These are phyloP conservation scores for Trichoderma afroharzianum DNA, from an alignment of 2,329 filamentous ascomycete genomes.

Conservation along the genomic window DNA sequence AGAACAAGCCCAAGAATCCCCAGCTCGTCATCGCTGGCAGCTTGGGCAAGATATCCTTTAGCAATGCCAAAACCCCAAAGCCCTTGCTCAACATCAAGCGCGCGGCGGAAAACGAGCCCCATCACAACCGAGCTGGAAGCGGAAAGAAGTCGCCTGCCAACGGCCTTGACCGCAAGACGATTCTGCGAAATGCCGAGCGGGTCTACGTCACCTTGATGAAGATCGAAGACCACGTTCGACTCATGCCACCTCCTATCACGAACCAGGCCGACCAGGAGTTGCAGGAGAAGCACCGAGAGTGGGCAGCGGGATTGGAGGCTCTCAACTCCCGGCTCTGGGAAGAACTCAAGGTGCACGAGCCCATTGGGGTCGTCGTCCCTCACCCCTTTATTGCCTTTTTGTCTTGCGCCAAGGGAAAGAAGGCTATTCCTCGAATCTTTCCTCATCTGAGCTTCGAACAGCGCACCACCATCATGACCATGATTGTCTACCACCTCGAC, in stretches of 20 bases:
- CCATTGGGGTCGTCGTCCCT: constrained; percentile 69
- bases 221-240: constrained; percentile 88
- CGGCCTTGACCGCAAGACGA: constrained; percentile 75
- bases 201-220: constrained; percentile 88
- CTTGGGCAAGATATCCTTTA: constrained; percentile 96
- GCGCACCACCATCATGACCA: constrained; percentile 89
- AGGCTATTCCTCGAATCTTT: constrained; percentile 91
- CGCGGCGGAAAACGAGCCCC: constrained; percentile 59
- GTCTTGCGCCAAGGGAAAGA: constrained; percentile 93
- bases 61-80: constrained; percentile 96
- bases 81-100: constrained; percentile 94
- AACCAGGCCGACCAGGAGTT: constrained; percentile 59
- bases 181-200: constrained; percentile 81
- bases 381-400: constrained; percentile 97
- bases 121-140: constrained; percentile 49
- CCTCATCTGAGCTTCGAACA: constrained; percentile 89
- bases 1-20: constrained; percentile 96
- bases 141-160: constrained; percentile 40
- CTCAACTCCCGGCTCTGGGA: constrained; percentile 81
- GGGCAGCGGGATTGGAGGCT: constrained; percentile 56
- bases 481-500: constrained; percentile 92
- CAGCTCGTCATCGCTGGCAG: constrained; percentile 95
- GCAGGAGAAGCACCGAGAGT: constrained; percentile 72
- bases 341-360: constrained; percentile 87
- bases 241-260: constrained; percentile 61